These are phyloP conservation scores for Amoebophrya sp. DNA, from an alignment of 169 alveolate genomes.

Conservation along the genomic window DNA sequence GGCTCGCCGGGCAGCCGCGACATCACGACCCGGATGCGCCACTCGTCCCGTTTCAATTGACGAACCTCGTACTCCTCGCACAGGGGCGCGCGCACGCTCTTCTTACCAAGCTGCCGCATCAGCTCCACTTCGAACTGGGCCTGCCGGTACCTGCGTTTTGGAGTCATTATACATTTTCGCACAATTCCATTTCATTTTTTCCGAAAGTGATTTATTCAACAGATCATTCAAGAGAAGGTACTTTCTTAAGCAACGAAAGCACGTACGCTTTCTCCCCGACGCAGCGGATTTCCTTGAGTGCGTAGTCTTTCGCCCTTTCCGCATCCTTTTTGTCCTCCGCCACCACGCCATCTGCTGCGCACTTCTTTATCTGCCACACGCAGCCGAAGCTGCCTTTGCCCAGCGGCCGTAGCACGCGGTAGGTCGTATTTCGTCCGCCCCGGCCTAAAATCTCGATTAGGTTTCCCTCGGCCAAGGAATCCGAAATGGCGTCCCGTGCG, in stretches of 20 bases:
- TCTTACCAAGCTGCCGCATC: not conserved
- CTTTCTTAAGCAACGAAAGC: no score
- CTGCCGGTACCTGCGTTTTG: not conserved
- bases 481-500: no score
- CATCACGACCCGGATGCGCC: not conserved
- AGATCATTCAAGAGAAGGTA: no score
- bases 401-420: not conserved
- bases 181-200: no score
- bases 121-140: not conserved
- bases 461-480: not conserved
- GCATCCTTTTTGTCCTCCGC: no score
- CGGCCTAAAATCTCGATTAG: not conserved
- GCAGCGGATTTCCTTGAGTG: not conserved
- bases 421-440: not conserved
- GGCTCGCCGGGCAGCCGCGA: conserved; percentile 1
- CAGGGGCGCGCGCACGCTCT: not conserved
- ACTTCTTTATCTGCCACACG: not conserved
- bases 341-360: not conserved
- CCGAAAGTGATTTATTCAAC: no score
- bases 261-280: not conserved
- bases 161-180: no score
- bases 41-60: not conserved
- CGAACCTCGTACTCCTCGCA: not conserved
- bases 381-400: not conserved
- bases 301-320: no score